A percentile compares a stretch with the other conserved stretches of the same genome.
phyloP scores from a whole-genome alignment of 192 early-diverging fungal genomes.

The Kickxella alabastrina region DNA sequence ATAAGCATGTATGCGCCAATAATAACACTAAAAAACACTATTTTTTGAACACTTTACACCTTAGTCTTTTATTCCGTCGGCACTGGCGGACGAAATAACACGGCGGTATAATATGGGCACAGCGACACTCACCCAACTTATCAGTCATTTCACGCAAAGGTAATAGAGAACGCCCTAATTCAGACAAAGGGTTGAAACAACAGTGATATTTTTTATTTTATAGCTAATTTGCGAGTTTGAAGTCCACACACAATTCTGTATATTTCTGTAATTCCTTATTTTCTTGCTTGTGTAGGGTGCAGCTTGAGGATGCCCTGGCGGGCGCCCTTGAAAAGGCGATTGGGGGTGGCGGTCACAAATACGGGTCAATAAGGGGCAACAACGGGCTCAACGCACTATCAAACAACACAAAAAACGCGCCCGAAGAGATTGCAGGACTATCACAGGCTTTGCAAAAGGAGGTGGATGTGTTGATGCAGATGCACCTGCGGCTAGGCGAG shows the following conservation, averaged over 20 bases:
- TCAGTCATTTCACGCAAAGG: slow-evolving; percentile 37
- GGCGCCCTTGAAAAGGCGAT: slow-evolving; percentile 26
- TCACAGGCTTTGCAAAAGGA: slow-evolving; percentile 25
- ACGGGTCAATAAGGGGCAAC: slow-evolving; percentile 9
- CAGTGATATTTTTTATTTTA: too few species aligned
- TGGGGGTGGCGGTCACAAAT: slow-evolving; percentile 3
- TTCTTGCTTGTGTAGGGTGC: slow-evolving; percentile 16
- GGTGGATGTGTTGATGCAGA: slow-evolving; percentile 21
- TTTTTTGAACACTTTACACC: too few species aligned
- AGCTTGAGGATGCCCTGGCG: slow-evolving; percentile 32
- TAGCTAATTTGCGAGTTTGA: too few species aligned
- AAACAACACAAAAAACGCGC: too few species aligned
- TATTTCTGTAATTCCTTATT: not conserved
- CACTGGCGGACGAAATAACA: slow-evolving; percentile 35
- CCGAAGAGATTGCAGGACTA: slow-evolving; percentile 11
- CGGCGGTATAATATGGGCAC: slow-evolving; percentile 25
- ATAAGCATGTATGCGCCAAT: too few species aligned
- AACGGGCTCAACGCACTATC: not conserved
- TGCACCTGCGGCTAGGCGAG: slow-evolving; percentile 36
- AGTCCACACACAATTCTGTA: too few species aligned
- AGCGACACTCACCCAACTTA: slow-evolving; percentile 24
- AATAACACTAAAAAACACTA: too few species aligned
- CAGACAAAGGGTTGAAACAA: too few species aligned
- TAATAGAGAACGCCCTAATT: too few species aligned
- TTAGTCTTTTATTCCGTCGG: slow-evolving; percentile 28